phyloP scores from a whole-genome alignment of 2,329 filamentous ascomycete species.

The Uncinocarpus reesii region DNA sequence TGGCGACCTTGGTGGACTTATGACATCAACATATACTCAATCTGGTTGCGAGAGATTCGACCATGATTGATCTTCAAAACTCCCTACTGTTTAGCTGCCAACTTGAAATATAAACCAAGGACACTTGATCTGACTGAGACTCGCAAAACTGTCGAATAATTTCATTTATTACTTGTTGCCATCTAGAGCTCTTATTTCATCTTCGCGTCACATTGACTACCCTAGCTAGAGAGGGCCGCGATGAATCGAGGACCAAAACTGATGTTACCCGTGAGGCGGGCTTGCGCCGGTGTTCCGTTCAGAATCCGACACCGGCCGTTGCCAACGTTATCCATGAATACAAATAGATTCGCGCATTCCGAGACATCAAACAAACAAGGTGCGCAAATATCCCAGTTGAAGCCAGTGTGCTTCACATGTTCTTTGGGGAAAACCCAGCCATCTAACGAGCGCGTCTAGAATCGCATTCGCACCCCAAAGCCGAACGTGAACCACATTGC shows the following conservation, averaged over 20 bases:
- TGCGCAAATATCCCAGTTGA: not conserved
- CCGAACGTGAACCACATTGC: slow-evolving; percentile 11
- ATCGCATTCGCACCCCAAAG: slow-evolving; percentile 9
- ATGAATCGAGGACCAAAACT: not conserved
- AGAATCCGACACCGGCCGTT: not conserved
- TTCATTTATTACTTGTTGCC: not conserved
- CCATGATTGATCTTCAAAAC: no score
- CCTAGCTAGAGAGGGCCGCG: not conserved
- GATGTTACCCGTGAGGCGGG: not conserved
- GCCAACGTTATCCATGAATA: not conserved
- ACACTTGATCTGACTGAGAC: no score
- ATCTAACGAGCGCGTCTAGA: slow-evolving; percentile 1
- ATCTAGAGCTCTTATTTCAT: not conserved
- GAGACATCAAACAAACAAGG: not conserved
- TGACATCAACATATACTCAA: no score
- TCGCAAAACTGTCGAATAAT: not conserved
- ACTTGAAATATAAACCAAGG: no score
- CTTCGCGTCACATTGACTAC: not conserved
- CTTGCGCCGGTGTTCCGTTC: not conserved
- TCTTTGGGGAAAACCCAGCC: not conserved
- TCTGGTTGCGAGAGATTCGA: no score
- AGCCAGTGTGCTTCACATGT: not conserved
- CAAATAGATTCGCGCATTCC: slow-evolving; percentile 2
- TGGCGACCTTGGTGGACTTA: no score
- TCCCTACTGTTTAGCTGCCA: no score